phyloP scores from a whole-genome alignment of 768 basidiomycete species.

The Kwoniella europaea region DNA sequence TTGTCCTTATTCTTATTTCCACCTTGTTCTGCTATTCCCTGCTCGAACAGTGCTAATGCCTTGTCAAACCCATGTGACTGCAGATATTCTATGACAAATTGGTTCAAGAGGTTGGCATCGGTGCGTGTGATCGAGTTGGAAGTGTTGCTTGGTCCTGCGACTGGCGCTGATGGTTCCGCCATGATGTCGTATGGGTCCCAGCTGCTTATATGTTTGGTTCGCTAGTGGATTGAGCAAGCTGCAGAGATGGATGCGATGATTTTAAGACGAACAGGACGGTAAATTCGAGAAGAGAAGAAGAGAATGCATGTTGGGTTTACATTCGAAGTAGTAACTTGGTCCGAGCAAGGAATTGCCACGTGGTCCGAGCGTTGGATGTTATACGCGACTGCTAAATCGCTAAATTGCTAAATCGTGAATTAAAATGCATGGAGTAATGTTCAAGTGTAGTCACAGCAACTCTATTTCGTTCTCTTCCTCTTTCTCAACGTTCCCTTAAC shows the following conservation, averaged over 20 bases:
- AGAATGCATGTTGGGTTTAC: background rate
- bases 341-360: background rate
- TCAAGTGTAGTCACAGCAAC: too few species aligned
- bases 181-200: constrained; percentile 13
- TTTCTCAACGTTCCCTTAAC: too few species aligned
- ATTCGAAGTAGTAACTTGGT: background rate
- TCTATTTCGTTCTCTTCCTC: too few species aligned
- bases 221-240: background rate
- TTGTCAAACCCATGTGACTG: constrained; percentile 54
- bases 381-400: background rate
- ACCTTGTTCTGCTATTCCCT: constrained; percentile 29
- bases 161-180: constrained; percentile 30
- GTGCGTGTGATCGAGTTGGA: constrained; percentile 21
- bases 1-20: constrained; percentile 34
- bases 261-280: background rate
- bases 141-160: constrained; percentile 42
- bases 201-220: background rate
- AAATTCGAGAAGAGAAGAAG: background rate
- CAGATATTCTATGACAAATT: constrained; percentile 52
- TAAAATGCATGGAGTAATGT: too few species aligned
- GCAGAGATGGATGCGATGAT: background rate
- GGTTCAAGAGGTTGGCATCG: constrained; percentile 41
- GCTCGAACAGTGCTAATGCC: constrained; percentile 34
- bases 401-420: background rate
- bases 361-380: background rate